Percentiles rank a stretch among this genome's conserved stretches.
These are phyloP conservation scores for Coemansia sp. DNA, from an alignment of 192 early-diverging fungal species.

Conservation along the genomic window DNA sequence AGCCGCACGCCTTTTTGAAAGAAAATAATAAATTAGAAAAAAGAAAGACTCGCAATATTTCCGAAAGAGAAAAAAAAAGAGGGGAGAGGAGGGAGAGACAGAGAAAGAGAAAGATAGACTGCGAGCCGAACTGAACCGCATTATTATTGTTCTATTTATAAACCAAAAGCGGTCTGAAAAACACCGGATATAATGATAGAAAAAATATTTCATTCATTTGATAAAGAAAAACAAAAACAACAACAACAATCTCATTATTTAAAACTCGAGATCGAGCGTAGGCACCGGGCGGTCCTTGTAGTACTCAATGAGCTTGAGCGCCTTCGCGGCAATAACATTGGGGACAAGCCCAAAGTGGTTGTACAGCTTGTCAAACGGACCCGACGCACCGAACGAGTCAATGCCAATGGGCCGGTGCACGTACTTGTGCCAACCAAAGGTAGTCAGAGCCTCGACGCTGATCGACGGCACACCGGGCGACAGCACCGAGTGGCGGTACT, in stretches of 20 bases:
- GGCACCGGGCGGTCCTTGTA: slow-evolving; percentile 60
- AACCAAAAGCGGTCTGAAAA: not conserved
- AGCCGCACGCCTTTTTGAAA: slow-evolving; percentile 5
- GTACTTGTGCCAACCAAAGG: slow-evolving; percentile 91
- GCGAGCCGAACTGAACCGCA: not conserved
- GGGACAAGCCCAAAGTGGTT: slow-evolving; percentile 83
- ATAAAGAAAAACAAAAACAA: not conserved
- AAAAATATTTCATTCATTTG: not conserved
- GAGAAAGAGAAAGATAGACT: not conserved
- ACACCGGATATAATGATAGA: not conserved
- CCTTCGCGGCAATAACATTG: slow-evolving; percentile 71
- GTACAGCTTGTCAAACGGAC: slow-evolving; percentile 80
- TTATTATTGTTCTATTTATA: not conserved
- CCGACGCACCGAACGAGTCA: slow-evolving; percentile 86
- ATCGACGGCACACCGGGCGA: slow-evolving; percentile 77
- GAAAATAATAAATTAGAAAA: slow-evolving; percentile 6
- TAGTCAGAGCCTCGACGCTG: slow-evolving; percentile 83
- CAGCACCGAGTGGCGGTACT: slow-evolving; percentile 83
- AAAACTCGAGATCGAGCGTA: slow-evolving; percentile 42
- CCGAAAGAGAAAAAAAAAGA: not conserved
- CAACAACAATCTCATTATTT: not conserved
- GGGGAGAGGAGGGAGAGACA: not conserved
- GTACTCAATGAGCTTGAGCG: slow-evolving; percentile 74
- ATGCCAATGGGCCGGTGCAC: slow-evolving; percentile 88
- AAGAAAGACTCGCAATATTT: not conserved